These are phyloP conservation scores for Phylloporus sp. DNA, from an alignment of 1,284 basidiomycete species.

Conservation along the genomic window DNA sequence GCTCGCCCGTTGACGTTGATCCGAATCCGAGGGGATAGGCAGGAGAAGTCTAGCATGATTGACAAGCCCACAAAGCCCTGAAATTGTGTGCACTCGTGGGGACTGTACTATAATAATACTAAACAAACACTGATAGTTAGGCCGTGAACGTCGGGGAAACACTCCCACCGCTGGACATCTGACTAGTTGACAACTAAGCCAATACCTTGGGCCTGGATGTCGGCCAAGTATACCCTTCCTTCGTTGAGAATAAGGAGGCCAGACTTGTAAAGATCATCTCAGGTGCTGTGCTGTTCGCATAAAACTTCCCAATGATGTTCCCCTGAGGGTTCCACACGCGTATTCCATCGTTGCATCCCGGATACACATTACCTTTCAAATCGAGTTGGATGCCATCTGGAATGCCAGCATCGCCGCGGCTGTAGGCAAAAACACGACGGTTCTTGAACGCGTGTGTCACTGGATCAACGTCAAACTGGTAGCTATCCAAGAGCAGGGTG, in stretches of 20 bases:
- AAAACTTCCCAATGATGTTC: constrained; percentile 76
- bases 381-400: constrained; percentile 70
- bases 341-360: constrained; percentile 1
- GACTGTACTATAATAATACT: too few species aligned
- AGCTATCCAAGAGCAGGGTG: constrained; percentile 45
- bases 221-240: constrained; percentile 18
- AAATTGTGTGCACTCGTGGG: too few species aligned
- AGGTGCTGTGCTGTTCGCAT: constrained; percentile 57
- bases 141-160: too few species aligned
- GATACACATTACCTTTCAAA: constrained; percentile 22
- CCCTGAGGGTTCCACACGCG: constrained; percentile 66
- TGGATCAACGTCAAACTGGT: constrained; percentile 70
- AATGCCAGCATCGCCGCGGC: constrained; percentile 63
- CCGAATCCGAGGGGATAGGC: too few species aligned
- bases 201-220: constrained; percentile 23
- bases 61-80: too few species aligned
- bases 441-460: constrained; percentile 60
- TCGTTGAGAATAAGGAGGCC: constrained; percentile 26
- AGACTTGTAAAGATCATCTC: constrained; percentile 62
- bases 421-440: constrained; percentile 72
- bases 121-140: too few species aligned
- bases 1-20: too few species aligned
- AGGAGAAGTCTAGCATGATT: too few species aligned
- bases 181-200: constrained; percentile 13
- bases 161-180: too few species aligned